Evolutionary conservation across 495 filamentous ascomycete species (phyloP).

Genomic region (Aspergillus saccharolyticus): DNA sequence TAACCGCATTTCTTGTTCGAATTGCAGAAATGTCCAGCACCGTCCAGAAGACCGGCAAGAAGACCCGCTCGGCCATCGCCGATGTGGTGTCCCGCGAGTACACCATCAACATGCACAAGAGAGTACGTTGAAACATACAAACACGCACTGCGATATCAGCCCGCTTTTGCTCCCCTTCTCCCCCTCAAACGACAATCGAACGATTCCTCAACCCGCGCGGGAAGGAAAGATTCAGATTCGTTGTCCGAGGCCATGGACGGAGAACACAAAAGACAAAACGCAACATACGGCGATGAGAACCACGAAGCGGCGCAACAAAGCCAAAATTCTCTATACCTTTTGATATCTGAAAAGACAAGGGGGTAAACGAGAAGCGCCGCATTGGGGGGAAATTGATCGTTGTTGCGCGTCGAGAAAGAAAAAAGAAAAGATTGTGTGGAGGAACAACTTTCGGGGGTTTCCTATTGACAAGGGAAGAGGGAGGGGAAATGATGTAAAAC

Average conservation of each 20-base stretch:
- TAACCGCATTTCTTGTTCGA: conserved; percentile 20
- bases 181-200: background rate
- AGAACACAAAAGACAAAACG: conserved; percentile 17
- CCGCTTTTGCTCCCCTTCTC: background rate
- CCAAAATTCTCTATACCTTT: conserved; percentile 2
- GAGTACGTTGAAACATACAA: conserved; percentile 63
- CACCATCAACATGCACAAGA: conserved; percentile 99
- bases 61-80: conserved; percentile 84
- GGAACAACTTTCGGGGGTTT: conserved; percentile 12
- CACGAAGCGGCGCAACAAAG: background rate
- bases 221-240: conserved; percentile 20
- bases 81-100: conserved; percentile 99
- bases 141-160: background rate
- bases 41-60: conserved; percentile 56
- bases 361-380: background rate
- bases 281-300: background rate
- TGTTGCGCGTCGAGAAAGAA: no score
- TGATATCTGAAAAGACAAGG: background rate
- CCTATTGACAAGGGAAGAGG: conserved; percentile 3
- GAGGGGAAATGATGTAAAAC: no score
- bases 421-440: conserved; percentile 13
- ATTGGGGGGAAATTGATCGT: background rate
- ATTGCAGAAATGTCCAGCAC: conserved; percentile 64
- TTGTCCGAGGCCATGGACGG: conserved; percentile 21
- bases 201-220: conserved; percentile 2